Conservation (phyloP, 352 stramenopile genomes). For the Phytopythium vexans region DNA sequence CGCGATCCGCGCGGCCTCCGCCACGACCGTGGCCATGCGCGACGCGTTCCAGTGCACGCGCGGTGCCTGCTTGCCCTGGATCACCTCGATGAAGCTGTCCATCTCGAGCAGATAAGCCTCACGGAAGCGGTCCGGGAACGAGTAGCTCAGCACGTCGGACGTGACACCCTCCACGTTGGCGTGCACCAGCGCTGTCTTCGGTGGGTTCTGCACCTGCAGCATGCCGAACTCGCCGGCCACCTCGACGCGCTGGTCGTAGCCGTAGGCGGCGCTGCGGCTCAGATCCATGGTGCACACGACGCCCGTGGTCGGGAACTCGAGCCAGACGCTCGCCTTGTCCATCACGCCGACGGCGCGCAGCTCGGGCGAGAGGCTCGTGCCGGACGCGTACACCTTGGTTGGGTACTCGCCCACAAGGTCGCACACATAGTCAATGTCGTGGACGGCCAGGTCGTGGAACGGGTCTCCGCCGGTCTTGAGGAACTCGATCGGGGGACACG, state of each 20-base stretch:
- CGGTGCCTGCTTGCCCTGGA: constrained; percentile 32
- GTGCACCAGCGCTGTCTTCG: constrained; percentile 54
- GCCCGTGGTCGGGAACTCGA: constrained; percentile 59
- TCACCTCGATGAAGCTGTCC: constrained; percentile 73
- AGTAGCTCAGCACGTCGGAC: constrained; percentile 63
- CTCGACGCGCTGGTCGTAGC: constrained; percentile 93
- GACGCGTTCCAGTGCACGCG: constrained; percentile 66
- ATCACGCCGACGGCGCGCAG: constrained; percentile 68
- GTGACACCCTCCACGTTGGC: constrained; percentile 51
- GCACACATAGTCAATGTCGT: constrained; percentile 92
- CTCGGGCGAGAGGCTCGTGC: constrained; percentile 69
- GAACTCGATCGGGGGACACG: constrained; percentile 85
- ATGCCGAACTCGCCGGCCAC: constrained; percentile 75
- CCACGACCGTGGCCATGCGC: constrained; percentile 76
- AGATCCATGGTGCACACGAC: constrained; percentile 89
- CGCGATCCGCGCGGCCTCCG: constrained; percentile 65
- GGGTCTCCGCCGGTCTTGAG: constrained; percentile 85
- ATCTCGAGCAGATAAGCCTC: constrained; percentile 85
- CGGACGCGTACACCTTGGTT: constrained; percentile 79
- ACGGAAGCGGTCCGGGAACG: constrained; percentile 88
- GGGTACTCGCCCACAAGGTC: constrained; percentile 73
- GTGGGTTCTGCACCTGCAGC: constrained; percentile 72
- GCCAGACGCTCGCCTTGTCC: constrained; percentile 82
- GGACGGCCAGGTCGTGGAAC: constrained; percentile 89
- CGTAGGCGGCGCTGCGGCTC: constrained; percentile 81